phyloP scores from a whole-genome alignment of 2,329 filamentous ascomycete species.

The Microsporum ferrugineum region DNA sequence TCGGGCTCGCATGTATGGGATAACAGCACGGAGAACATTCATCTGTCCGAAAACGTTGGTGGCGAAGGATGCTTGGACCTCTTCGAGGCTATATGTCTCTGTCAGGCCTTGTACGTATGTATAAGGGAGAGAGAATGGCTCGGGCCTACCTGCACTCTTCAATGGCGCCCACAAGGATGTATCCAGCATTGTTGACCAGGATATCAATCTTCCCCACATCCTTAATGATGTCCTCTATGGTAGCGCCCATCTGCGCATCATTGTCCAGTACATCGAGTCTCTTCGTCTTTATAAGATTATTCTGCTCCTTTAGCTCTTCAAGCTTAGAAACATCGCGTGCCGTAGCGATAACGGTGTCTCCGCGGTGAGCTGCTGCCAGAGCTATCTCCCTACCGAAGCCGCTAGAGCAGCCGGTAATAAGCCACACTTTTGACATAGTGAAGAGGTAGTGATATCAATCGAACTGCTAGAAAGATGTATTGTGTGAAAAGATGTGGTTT shows the following conservation, averaged over 20 bases:
- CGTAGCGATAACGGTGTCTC: slow-evolving; percentile 27
- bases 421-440: slow-evolving; percentile 19
- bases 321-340: slow-evolving; percentile 22
- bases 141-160: slow-evolving; percentile 18
- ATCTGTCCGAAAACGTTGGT: slow-evolving; percentile 23
- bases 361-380: slow-evolving; percentile 18
- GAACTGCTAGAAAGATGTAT: too few species aligned
- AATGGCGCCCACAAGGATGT: slow-evolving; percentile 15
- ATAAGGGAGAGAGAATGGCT: too few species aligned
- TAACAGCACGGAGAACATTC: slow-evolving; percentile 15
- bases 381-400: slow-evolving; percentile 24
- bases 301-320: slow-evolving; percentile 12
- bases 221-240: neutral
- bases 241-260: neutral
- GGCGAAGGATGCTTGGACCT: slow-evolving; percentile 17
- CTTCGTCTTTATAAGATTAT: neutral
- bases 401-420: slow-evolving; percentile 27
- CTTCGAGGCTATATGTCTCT: slow-evolving; percentile 11
- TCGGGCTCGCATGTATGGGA: slow-evolving; percentile 20
- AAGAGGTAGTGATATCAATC: neutral
- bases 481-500: too few species aligned
- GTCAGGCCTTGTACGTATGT: neutral
- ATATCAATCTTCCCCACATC: slow-evolving; percentile 36
- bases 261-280: slow-evolving; percentile 2
- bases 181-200: slow-evolving; percentile 33